Evolutionary conservation across 371 early-diverging fungal genomes (phyloP).

Genomic region (Coemansia sp.): DNA sequence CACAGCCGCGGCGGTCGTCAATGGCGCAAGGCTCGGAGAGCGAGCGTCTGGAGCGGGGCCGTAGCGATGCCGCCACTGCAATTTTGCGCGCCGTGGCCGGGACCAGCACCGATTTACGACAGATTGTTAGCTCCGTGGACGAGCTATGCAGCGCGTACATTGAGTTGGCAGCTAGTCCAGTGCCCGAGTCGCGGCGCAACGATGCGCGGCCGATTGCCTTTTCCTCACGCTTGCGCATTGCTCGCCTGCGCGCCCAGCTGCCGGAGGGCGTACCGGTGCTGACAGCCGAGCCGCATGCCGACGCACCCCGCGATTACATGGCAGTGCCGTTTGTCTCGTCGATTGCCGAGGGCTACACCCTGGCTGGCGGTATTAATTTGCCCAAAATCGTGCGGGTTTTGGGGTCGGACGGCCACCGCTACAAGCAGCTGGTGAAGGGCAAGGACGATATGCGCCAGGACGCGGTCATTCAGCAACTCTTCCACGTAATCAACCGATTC

Average conservation of each 20-base stretch:
- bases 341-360: constrained; percentile 36
- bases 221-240: constrained; percentile 24
- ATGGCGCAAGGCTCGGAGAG: constrained; percentile 14
- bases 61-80: constrained; percentile 41
- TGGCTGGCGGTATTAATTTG: constrained; percentile 56
- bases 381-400: constrained; percentile 50
- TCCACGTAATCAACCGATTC: constrained; percentile 44
- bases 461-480: constrained; percentile 53
- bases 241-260: constrained; percentile 23
- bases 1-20: constrained; percentile 1
- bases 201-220: constrained; percentile 15
- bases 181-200: constrained; percentile 40
- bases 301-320: constrained; percentile 43
- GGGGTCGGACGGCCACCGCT: constrained; percentile 50
- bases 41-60: constrained; percentile 33
- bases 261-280: constrained; percentile 43
- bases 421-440: constrained; percentile 58
- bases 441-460: constrained; percentile 55
- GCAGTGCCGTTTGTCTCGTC: constrained; percentile 34
- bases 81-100: constrained; percentile 29
- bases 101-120: constrained; percentile 11
- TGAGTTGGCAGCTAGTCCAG: constrained; percentile 39
- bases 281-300: constrained; percentile 38
- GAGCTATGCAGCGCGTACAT: constrained; percentile 38
- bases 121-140: constrained; percentile 36